A percentile compares a stretch with the other conserved stretches of the same genome.
Conservation (phyloP, 2,329 filamentous ascomycete genomes). For the Cercospora nicotianae region DNA sequence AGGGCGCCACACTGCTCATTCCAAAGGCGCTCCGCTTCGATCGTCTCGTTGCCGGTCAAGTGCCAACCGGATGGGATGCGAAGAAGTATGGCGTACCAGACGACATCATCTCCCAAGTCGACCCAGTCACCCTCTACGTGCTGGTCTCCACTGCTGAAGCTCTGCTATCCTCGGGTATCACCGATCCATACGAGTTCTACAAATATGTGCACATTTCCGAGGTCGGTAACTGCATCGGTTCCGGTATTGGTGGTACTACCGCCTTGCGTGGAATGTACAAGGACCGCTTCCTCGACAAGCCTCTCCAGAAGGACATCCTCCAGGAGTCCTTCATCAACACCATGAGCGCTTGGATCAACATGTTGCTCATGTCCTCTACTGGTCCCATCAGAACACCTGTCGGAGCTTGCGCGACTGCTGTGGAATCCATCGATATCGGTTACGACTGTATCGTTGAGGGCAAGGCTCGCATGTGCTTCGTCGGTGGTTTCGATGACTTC, state of each 20-base stretch:
- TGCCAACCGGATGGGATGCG: slow-evolving; percentile 95
- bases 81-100: slow-evolving; percentile 95
- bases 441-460: slow-evolving; percentile 98
- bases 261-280: slow-evolving; percentile 98
- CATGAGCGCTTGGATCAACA: slow-evolving; percentile 99
- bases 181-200: slow-evolving; percentile 99
- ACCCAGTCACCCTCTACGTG: slow-evolving; percentile 92
- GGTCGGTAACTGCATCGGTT: slow-evolving; percentile 96
- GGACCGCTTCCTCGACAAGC: slow-evolving; percentile 94
- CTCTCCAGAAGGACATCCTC: slow-evolving; percentile 96
- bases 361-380: slow-evolving; percentile 94
- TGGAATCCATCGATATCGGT: slow-evolving; percentile 95
- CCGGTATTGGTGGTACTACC: slow-evolving; percentile 92
- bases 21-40: slow-evolving; percentile 97
- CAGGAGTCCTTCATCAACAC: slow-evolving; percentile 99
- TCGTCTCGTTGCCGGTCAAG: slow-evolving; percentile 92
- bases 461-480: slow-evolving; percentile 95
- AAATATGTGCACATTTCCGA: slow-evolving; percentile 98
- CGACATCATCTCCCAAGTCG: slow-evolving; percentile 96
- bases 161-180: slow-evolving; percentile 89
- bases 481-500: slow-evolving; percentile 99
- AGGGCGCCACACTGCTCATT: slow-evolving; percentile 91
- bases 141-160: slow-evolving; percentile 92
- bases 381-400: slow-evolving; percentile 98
- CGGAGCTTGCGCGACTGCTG: slow-evolving; percentile 93